Conservation (phyloP, 176 grass and related monocot genomes). For the Sorghum bicolor region DNA sequence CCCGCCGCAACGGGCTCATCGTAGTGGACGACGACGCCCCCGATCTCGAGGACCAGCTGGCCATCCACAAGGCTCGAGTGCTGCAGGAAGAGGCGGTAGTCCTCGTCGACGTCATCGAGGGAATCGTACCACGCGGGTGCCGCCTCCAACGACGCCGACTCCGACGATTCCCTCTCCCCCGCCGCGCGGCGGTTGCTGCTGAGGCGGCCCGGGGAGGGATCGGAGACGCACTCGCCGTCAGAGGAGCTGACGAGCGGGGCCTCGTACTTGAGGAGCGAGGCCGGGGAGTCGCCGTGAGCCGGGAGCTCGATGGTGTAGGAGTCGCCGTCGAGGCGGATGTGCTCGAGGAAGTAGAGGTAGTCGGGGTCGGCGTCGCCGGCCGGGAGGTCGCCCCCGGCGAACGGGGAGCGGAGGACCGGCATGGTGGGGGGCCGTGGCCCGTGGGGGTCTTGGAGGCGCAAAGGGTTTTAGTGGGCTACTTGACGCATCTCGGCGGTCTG, state of each 20-base stretch:
- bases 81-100: slow-evolving; percentile 58
- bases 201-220: slow-evolving; percentile 17
- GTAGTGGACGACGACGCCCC: slow-evolving; percentile 27
- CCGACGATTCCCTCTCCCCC: neutral
- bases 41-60: slow-evolving; percentile 40
- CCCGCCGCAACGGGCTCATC: neutral
- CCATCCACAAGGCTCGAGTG: slow-evolving; percentile 39
- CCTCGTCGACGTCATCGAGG: slow-evolving; percentile 36
- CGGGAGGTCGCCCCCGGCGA: slow-evolving; percentile 22
- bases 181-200: neutral
- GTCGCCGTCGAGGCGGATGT: slow-evolving; percentile 44
- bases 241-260: neutral
- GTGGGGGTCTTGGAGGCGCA: neutral
- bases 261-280: slow-evolving; percentile 45
- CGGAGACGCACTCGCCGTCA: slow-evolving; percentile 36
- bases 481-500: neutral
- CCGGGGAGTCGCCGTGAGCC: slow-evolving; percentile 1
- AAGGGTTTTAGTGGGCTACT: slow-evolving; percentile 12
- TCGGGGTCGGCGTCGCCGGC: slow-evolving; percentile 45
- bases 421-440: neutral
- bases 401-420: neutral
- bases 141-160: neutral
- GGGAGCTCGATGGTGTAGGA: slow-evolving; percentile 51
- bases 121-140: slow-evolving; percentile 14
- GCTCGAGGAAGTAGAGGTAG: slow-evolving; percentile 61